Percentiles rank a stretch among this genome's conserved stretches.
Conservation (phyloP, 345 rosid genomes). For the Noccaea bulbosa region DNA sequence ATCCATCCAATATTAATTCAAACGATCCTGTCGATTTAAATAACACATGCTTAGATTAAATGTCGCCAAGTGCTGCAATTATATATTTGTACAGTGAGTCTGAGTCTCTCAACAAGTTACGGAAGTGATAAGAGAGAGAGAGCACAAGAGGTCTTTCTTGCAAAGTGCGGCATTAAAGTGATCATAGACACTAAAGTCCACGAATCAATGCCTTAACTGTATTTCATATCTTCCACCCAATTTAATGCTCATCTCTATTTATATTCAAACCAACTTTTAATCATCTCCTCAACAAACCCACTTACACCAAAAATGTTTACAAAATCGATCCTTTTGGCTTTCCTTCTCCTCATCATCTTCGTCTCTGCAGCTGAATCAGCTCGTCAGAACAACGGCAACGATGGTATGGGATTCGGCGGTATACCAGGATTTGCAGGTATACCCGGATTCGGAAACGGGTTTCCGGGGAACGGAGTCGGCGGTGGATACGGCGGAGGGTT, state of each 20-base stretch:
- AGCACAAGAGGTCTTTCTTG: constrained; percentile 17
- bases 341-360: constrained; percentile 45
- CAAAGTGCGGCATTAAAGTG: constrained; percentile 36
- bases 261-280: constrained; percentile 26
- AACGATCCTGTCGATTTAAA: neutral
- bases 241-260: constrained; percentile 26
- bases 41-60: constrained; percentile 32
- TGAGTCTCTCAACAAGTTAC: constrained; percentile 22
- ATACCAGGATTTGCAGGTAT: constrained; percentile 51
- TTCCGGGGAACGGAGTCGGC: constrained; percentile 41
- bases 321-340: constrained; percentile 33
- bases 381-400: constrained; percentile 50
- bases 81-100: constrained; percentile 7
- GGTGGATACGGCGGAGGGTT: constrained; percentile 73
- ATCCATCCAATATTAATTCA: neutral
- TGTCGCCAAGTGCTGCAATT: constrained; percentile 34
- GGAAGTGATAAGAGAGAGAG: constrained; percentile 20
- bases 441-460: constrained; percentile 64
- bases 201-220: constrained; percentile 52
- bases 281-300: constrained; percentile 1
- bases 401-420: constrained; percentile 54
- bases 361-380: constrained; percentile 44
- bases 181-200: constrained; percentile 42
- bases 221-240: constrained; percentile 37
- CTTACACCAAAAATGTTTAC: constrained; percentile 41